Evolutionary conservation across 2,329 filamentous ascomycete genomes (phyloP).

Genomic region (Diaporthe ampelina): DNA sequence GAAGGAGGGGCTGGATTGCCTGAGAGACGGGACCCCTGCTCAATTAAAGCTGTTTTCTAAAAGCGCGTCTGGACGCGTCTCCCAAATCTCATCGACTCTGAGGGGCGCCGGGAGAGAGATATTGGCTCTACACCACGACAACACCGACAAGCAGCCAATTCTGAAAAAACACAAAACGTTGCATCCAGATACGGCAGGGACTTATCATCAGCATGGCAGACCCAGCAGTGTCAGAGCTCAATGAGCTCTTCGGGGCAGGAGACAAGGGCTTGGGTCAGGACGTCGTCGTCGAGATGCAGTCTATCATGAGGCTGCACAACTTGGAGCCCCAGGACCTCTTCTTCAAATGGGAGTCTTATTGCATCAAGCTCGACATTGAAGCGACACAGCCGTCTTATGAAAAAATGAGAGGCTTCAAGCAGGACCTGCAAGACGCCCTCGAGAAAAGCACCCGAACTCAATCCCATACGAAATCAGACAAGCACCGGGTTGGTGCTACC

Average conservation of each 20-base stretch:
- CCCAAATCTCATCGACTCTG: constrained; percentile 32
- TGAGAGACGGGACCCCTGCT: constrained; percentile 13
- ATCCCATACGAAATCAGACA: constrained; percentile 73
- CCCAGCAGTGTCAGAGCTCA: constrained; percentile 56
- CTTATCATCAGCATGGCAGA: constrained; percentile 54
- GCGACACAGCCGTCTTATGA: constrained; percentile 80
- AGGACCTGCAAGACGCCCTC: constrained; percentile 85
- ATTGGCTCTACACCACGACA: background rate
- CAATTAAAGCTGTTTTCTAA: constrained; percentile 32
- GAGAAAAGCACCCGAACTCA: constrained; percentile 79
- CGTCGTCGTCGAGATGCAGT: constrained; percentile 84
- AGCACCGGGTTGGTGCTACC: constrained; percentile 70
- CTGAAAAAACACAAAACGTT: background rate
- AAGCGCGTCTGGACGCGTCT: constrained; percentile 39
- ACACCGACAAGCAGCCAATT: background rate
- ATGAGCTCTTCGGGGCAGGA: constrained; percentile 67
- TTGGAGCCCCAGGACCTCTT: constrained; percentile 89
- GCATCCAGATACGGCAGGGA: constrained; percentile 21
- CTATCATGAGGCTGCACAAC: constrained; percentile 87
- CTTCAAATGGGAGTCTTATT: constrained; percentile 99
- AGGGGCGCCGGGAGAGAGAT: background rate
- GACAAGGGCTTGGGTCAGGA: constrained; percentile 78
- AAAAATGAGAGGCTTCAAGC: constrained; percentile 83
- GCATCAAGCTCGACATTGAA: constrained; percentile 91
- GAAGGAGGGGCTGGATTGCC: background rate